phyloP scores from a whole-genome alignment of 305 asterid genomes.

The Ilex paraguariensis region DNA sequence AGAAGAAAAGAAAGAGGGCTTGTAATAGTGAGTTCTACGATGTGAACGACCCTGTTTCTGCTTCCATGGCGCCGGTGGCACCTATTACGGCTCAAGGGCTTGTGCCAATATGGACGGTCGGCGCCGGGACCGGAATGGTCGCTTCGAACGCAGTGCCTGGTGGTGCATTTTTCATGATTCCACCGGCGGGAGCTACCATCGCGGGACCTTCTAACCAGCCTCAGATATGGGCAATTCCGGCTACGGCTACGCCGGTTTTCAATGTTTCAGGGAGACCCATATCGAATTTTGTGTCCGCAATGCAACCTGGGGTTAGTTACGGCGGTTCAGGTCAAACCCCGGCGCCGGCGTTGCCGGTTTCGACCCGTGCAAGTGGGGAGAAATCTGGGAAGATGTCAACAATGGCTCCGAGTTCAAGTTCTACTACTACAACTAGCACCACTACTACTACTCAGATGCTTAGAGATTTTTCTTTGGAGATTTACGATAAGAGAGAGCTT shows the following conservation, averaged over 20 bases:
- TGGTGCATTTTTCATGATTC: slow-evolving; percentile 45
- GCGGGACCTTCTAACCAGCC: slow-evolving; percentile 40
- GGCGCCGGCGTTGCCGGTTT: slow-evolving; percentile 9
- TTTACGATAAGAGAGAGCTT: slow-evolving; percentile 64
- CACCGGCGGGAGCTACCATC: slow-evolving; percentile 21
- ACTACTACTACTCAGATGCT: slow-evolving; percentile 33
- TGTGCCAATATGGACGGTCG: slow-evolving; percentile 52
- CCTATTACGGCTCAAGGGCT: slow-evolving; percentile 55
- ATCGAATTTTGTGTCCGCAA: slow-evolving; percentile 33
- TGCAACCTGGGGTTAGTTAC: slow-evolving; percentile 17
- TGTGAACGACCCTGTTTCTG: slow-evolving; percentile 19
- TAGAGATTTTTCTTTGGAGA: slow-evolving; percentile 57
- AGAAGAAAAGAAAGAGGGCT: slow-evolving; percentile 41
- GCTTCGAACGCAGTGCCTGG: slow-evolving; percentile 28
- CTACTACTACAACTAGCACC: slow-evolving; percentile 8
- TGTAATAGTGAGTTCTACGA: slow-evolving; percentile 51
- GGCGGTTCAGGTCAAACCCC: neutral
- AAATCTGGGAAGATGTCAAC: slow-evolving; percentile 20
- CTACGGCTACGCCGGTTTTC: slow-evolving; percentile 53
- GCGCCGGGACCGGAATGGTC: slow-evolving; percentile 15
- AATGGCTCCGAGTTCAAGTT: slow-evolving; percentile 24
- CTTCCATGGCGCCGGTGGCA: slow-evolving; percentile 64
- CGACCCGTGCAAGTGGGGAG: slow-evolving; percentile 14
- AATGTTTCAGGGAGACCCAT: slow-evolving; percentile 45
- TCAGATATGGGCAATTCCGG: slow-evolving; percentile 75